Conservation (phyloP, 2,329 filamentous ascomycete genomes). For the Aspergillus melleus region DNA sequence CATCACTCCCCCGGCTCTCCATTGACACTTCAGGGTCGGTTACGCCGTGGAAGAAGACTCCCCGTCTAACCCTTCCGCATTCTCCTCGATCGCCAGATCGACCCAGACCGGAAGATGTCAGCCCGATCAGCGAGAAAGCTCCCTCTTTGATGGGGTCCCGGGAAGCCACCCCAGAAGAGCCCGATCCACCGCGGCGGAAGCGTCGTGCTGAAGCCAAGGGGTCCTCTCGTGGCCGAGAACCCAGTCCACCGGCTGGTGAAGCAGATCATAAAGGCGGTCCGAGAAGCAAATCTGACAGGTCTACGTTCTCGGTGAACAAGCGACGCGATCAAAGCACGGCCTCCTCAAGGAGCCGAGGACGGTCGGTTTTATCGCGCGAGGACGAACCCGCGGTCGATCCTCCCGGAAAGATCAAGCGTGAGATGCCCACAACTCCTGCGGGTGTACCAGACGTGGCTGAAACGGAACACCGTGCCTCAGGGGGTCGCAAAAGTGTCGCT, state of each 20-base stretch:
- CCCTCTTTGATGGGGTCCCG: constrained; percentile 36
- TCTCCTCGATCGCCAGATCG: constrained; percentile 42
- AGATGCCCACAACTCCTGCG: constrained; percentile 37
- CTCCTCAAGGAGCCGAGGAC: constrained; percentile 38
- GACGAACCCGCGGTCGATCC: constrained; percentile 25
- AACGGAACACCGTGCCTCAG: constrained; percentile 27
- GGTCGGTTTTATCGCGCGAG: constrained; percentile 38
- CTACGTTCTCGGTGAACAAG: constrained; percentile 21
- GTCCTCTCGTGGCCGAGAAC: constrained; percentile 21
- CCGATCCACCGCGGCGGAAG: constrained; percentile 20
- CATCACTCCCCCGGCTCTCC: constrained; percentile 33
- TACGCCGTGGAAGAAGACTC: constrained; percentile 47
- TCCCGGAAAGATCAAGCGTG: constrained; percentile 31
- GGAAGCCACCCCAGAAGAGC: constrained; percentile 27
- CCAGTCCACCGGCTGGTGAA: constrained; percentile 15
- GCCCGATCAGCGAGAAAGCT: constrained; percentile 46
- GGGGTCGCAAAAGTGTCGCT: constrained; percentile 27
- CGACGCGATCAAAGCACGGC: constrained; percentile 35
- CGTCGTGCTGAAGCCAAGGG: constrained; percentile 24
- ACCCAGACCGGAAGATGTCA: constrained; percentile 45
- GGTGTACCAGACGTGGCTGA: constrained; percentile 34
- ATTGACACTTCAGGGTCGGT: constrained; percentile 42
- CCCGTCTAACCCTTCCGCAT: constrained; percentile 33
- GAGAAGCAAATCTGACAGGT: constrained; percentile 29
- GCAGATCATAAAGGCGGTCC: constrained; percentile 18